phyloP scores from a whole-genome alignment of 1,284 basidiomycete species.

The Moesziomyces sp. region DNA sequence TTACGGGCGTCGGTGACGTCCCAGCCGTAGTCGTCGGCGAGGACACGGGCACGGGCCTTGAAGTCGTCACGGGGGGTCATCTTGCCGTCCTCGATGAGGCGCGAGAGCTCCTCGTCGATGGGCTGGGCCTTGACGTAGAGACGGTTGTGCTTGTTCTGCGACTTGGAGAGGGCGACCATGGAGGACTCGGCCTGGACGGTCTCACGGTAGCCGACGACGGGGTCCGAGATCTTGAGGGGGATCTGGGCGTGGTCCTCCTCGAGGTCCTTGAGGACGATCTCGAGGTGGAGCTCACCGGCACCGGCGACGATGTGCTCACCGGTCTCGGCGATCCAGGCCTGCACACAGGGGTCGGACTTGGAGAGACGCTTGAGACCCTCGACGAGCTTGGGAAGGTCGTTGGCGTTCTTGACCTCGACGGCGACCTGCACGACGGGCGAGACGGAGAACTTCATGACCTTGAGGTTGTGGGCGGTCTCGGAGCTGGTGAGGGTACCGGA shows the following conservation, averaged over 20 bases:
- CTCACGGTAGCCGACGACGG: constrained; percentile 98
- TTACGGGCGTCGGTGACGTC: constrained; percentile 99
- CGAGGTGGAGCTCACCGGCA: constrained; percentile 98
- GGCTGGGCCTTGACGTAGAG: constrained; percentile 93
- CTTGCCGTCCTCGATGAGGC: constrained; percentile 89
- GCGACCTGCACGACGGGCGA: constrained; percentile 99
- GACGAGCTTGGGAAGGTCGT: constrained; percentile 98
- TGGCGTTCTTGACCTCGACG: constrained; percentile 99
- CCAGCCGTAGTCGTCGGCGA: constrained; percentile 98
- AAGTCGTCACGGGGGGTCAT: constrained; percentile 94
- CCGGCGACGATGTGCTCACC: constrained; percentile 99
- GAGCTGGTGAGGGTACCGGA: constrained; percentile 94
- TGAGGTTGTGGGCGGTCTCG: constrained; percentile 99
- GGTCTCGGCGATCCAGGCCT: constrained; percentile 89
- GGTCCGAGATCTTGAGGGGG: constrained; percentile 98
- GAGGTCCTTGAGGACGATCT: constrained; percentile 99
- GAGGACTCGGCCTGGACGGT: constrained; percentile 95
- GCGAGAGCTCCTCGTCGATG: constrained; percentile 90
- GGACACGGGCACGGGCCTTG: constrained; percentile 92
- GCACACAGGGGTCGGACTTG: constrained; percentile 99
- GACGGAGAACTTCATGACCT: constrained; percentile 91
- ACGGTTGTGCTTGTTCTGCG: constrained; percentile 99
- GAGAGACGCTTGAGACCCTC: constrained; percentile 99
- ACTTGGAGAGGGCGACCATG: constrained; percentile 97
- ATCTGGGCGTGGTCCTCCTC: constrained; percentile 99